Evolutionary conservation across 495 filamentous ascomycete species (phyloP).

Genomic region (Penicillium coprophilum): DNA sequence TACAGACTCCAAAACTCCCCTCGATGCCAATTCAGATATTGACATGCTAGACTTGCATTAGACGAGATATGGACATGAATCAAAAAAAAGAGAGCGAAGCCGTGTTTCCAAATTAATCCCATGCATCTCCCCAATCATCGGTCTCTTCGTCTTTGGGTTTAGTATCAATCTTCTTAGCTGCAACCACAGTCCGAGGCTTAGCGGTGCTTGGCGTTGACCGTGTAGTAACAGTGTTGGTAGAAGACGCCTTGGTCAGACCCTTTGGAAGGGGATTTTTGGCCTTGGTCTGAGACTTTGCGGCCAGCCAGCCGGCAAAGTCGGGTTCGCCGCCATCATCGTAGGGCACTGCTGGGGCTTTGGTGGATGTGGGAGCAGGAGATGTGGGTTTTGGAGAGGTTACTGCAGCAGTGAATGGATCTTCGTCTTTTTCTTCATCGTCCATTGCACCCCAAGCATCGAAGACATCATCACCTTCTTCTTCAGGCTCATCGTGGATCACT

Average conservation of each 20-base stretch:
- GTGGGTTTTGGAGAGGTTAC: conserved; percentile 36
- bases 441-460: conserved; percentile 73
- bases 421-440: conserved; percentile 56
- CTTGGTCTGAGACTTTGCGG: conserved; percentile 77
- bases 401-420: conserved; percentile 49
- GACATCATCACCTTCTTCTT: conserved; percentile 56
- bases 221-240: conserved; percentile 31
- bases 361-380: conserved; percentile 31
- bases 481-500: conserved; percentile 38
- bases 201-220: conserved; percentile 38
- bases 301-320: conserved; percentile 91
- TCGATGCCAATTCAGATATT: background rate
- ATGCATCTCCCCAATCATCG: conserved; percentile 59
- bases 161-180: conserved; percentile 49
- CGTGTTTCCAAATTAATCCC: conserved; percentile 38
- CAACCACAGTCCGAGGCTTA: conserved; percentile 39
- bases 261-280: conserved; percentile 70
- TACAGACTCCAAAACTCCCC: background rate
- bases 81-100: background rate
- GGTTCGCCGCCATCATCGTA: conserved; percentile 85
- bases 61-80: conserved; percentile 3
- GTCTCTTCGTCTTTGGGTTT: conserved; percentile 50
- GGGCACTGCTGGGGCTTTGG: conserved; percentile 41
- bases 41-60: background rate
- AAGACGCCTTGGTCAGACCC: conserved; percentile 60